These are phyloP conservation scores for Phytophthora palmivora DNA, from an alignment of 352 stramenopile genomes.

Conservation along the genomic window DNA sequence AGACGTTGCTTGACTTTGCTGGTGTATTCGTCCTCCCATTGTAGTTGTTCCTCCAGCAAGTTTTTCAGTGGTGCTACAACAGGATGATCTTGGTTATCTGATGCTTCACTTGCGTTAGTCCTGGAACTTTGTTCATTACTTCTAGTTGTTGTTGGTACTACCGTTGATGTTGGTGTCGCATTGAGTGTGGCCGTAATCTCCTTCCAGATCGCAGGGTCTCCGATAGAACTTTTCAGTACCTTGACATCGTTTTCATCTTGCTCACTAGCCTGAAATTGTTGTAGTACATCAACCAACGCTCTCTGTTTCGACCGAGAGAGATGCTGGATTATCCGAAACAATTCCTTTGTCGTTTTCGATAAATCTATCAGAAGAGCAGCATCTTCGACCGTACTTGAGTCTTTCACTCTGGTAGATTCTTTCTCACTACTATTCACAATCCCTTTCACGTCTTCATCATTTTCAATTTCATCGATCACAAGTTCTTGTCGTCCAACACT, in stretches of 20 bases:
- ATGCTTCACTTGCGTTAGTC: background rate
- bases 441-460: constrained; percentile 10
- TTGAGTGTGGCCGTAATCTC: constrained; percentile 57
- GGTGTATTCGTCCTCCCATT: constrained; percentile 71
- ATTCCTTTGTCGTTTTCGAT: constrained; percentile 61
- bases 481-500: constrained; percentile 23
- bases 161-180: background rate
- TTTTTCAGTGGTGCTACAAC: constrained; percentile 38
- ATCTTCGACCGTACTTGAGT: background rate
- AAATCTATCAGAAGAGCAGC: constrained; percentile 21
- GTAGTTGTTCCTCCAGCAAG: constrained; percentile 63
- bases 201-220: constrained; percentile 79
- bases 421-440: background rate
- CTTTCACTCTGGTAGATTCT: too few relatives aligned
- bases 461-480: constrained; percentile 39
- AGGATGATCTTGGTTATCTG: background rate
- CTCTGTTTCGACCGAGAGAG: constrained; percentile 75
- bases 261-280: constrained; percentile 67
- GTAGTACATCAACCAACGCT: constrained; percentile 61
- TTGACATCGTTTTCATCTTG: constrained; percentile 62
- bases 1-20: constrained; percentile 57
- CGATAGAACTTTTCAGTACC: constrained; percentile 64
- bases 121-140: too few relatives aligned
- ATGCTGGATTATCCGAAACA: constrained; percentile 74
- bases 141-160: too few relatives aligned